Percentiles rank a stretch among this genome's conserved stretches.
Evolutionary conservation across 805 yeast genomes (phyloP).

Genomic region (Zygosaccharomyces siamensis): DNA sequence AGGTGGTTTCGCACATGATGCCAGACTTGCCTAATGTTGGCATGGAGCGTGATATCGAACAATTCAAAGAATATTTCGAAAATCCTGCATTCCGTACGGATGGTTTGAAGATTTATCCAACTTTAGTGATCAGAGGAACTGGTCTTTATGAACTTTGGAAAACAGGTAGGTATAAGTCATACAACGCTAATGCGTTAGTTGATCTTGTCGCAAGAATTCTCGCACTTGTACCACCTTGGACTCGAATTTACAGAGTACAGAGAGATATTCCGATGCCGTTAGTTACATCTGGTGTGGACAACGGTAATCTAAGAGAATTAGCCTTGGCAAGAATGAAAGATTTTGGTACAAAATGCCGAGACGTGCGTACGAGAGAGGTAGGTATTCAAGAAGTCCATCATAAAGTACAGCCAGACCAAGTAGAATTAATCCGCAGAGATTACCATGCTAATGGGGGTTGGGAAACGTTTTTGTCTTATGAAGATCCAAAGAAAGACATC

Average conservation of each 20-base stretch:
- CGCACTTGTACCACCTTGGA: conserved; percentile 98
- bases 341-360: conserved; percentile 93
- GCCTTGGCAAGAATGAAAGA: conserved; percentile 98
- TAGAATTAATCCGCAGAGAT: conserved; percentile 90
- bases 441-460: conserved; percentile 97
- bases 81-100: conserved; percentile 96
- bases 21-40: conserved; percentile 98
- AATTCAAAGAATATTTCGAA: conserved; percentile 92
- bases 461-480: conserved; percentile 95
- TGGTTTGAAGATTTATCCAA: conserved; percentile 92
- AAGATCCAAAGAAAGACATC: conserved; percentile 95
- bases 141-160: conserved; percentile 97
- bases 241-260: conserved; percentile 96
- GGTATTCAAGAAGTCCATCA: conserved; percentile 98
- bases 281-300: conserved; percentile 96
- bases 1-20: conserved; percentile 99
- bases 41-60: conserved; percentile 95
- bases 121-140: conserved; percentile 94
- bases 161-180: conserved; percentile 88
- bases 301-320: conserved; percentile 91
- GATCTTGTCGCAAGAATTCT: conserved; percentile 93
- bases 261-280: conserved; percentile 99
- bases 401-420: conserved; percentile 94
- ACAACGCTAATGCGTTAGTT: conserved; percentile 88
- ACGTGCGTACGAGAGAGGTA: conserved; percentile 95